Evolutionary conservation across 768 basidiomycete species (phyloP).

Genomic region (Kwoniella dendrophila): DNA sequence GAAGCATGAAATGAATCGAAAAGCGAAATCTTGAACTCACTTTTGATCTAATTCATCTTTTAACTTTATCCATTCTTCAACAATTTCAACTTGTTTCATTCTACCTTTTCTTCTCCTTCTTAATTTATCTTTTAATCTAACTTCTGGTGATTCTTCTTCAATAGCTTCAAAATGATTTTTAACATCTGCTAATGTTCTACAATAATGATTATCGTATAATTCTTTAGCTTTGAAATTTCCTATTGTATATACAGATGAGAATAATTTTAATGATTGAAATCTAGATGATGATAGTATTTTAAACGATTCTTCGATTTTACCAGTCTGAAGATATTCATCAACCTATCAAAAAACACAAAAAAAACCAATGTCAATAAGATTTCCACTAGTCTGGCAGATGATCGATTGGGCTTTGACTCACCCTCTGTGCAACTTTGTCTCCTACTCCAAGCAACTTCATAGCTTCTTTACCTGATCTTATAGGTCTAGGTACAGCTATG

Average conservation of each 20-base stretch:
- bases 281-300: slow-evolving; percentile 43
- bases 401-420: slow-evolving; percentile 21
- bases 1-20: neutral
- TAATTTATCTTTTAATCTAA: slow-evolving; percentile 62
- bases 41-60: slow-evolving; percentile 52
- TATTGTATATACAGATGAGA: slow-evolving; percentile 53
- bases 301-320: slow-evolving; percentile 43
- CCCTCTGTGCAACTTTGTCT: slow-evolving; percentile 51
- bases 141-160: slow-evolving; percentile 42
- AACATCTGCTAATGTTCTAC: slow-evolving; percentile 65
- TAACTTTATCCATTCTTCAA: slow-evolving; percentile 53
- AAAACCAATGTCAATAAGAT: no score
- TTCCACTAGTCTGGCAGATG: no score
- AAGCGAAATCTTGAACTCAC: slow-evolving; percentile 28
- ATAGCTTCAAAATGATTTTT: slow-evolving; percentile 56
- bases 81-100: slow-evolving; percentile 54
- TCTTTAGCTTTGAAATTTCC: slow-evolving; percentile 49
- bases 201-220: slow-evolving; percentile 49
- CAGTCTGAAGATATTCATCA: slow-evolving; percentile 50
- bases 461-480: slow-evolving; percentile 52
- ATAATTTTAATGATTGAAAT: slow-evolving; percentile 40
- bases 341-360: slow-evolving; percentile 39
- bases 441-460: slow-evolving; percentile 45
- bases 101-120: slow-evolving; percentile 45
- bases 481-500: slow-evolving; percentile 47